Conservation (phyloP, 306 rosid genomes). For the Quercus aquifolioides region DNA sequence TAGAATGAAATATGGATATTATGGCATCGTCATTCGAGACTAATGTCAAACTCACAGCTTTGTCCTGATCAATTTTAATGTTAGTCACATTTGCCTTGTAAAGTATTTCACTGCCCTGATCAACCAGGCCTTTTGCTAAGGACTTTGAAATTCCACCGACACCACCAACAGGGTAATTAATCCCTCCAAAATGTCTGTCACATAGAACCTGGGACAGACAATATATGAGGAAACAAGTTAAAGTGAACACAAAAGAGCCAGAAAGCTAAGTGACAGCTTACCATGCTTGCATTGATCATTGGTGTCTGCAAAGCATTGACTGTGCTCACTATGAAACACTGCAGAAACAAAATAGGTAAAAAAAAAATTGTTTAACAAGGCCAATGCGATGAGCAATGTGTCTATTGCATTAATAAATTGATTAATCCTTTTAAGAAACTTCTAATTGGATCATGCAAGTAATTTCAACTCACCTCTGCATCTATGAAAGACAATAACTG, state of each 20-base stretch:
- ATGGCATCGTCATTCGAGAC: conserved; percentile 9
- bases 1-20: neutral
- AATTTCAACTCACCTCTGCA: conserved; percentile 71
- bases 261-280: conserved; percentile 30
- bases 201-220: conserved; percentile 66
- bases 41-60: conserved; percentile 64
- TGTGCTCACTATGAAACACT: conserved; percentile 97
- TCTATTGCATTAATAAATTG: conserved; percentile 1
- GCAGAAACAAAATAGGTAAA: conserved; percentile 29
- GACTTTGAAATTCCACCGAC: conserved; percentile 94
- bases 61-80: conserved; percentile 64
- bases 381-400: neutral
- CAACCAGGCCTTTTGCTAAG: conserved; percentile 76
- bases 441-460: conserved; percentile 23
- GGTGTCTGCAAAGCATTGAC: conserved; percentile 94
- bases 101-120: conserved; percentile 74
- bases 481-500: conserved; percentile 84
- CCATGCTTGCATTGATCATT: conserved; percentile 99
- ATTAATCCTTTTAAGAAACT: conserved; percentile 12
- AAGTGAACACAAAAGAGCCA: conserved; percentile 1
- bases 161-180: conserved; percentile 91
- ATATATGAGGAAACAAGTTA: conserved; percentile 5
- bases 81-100: conserved; percentile 88
- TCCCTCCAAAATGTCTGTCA: conserved; percentile 94
- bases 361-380: conserved; percentile 13